Base-by-base conservation (phyloP, 345 rosid species). In the Sisymbrium irio region DNA sequence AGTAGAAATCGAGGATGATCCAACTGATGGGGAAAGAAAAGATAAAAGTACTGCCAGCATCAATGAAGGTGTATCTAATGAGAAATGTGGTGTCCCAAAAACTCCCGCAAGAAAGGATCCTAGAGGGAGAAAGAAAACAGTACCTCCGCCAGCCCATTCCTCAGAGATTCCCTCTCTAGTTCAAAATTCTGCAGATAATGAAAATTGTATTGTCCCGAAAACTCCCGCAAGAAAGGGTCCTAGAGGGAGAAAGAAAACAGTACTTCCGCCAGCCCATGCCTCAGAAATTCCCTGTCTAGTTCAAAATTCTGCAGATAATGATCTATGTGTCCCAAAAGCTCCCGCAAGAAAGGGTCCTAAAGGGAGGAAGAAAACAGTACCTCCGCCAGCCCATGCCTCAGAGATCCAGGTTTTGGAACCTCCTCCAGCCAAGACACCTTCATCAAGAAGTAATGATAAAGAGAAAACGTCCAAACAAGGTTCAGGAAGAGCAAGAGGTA, bases 401-500 rank as follows among this genome's bases (percentile, higher is more conserved):
- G 72, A 75, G 44, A 73, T 72, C 73, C 77, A 77, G 72, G 62
- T 55, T 47, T 61, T 28, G 14, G 66, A 60, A 74, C 61, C 73
- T 36, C 41, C 62, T 60, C 74, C 27, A 40, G 25, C 76, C 36
- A 82, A 50, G 57, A 19, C 51, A 46, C 59, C 51, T 72, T 75
- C 80, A 70, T 65, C 82, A 68, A 62, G 27, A 45, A 47, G 73
- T 47, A 75, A 68, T 67, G 59, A 78, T 67, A 57, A 55, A 68
- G 81, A 35, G 56, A 70, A 59, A 68, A 57, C 65, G 54, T 36
- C 54, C 47, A 54, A 27, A 73, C 75, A 76, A 22, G 55, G 58
- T 49, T 45, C 80, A 53, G 77, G 61, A 27, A 78, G 66, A 63
- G 54, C 53, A 78, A 41, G 44, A 83, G 88, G 94, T 89, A 78